phyloP scores from a whole-genome alignment of 208 protist species.

The Phytomonas serpens region DNA sequence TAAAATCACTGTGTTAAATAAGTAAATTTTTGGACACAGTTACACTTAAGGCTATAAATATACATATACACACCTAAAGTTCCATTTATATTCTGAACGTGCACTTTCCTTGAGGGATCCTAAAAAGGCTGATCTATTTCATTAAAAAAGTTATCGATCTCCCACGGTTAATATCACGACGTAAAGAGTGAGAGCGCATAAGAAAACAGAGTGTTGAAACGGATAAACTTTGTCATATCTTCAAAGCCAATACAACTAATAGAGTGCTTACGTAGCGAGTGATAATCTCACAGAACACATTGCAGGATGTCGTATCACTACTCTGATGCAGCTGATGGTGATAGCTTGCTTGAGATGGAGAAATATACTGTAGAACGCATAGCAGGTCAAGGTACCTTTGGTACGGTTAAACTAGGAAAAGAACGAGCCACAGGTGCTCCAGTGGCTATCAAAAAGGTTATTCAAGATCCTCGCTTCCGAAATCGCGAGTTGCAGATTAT shows the following conservation, averaged over 20 bases:
- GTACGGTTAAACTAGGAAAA: constrained; percentile 92
- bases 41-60: neutral
- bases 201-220: neutral
- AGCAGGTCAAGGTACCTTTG: constrained; percentile 96
- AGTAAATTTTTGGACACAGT: neutral
- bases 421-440: constrained; percentile 48
- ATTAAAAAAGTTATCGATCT: neutral
- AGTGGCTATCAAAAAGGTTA: constrained; percentile 88
- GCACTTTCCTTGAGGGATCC: constrained; percentile 1
- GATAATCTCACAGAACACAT: neutral
- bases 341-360: constrained; percentile 70
- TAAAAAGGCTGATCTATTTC: neutral
- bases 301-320: constrained; percentile 45
- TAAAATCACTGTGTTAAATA: neutral
- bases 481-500: constrained; percentile 95
- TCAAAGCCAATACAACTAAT: neutral
- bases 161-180: neutral
- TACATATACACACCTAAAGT: constrained; percentile 1
- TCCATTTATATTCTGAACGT: neutral
- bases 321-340: constrained; percentile 54
- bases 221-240: neutral
- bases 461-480: constrained; percentile 97
- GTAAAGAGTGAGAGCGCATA: neutral
- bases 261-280: neutral
- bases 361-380: constrained; percentile 88